Conservation (phyloP, 768 basidiomycete genomes). For the Phaffia australis region DNA sequence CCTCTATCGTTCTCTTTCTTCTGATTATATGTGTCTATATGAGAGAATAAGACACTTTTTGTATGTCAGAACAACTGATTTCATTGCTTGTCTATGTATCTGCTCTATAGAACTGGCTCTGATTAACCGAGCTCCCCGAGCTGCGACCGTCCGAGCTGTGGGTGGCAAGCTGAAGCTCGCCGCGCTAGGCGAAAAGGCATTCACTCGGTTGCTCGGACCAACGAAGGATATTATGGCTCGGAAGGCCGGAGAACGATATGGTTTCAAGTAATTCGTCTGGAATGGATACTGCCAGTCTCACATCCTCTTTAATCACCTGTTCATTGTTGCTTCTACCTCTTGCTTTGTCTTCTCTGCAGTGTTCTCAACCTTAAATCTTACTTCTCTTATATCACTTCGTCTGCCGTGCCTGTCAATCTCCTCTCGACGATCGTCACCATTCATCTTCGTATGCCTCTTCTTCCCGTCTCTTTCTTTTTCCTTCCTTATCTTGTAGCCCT, state of each 20-base stretch:
- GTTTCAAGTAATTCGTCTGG: constrained; percentile 6
- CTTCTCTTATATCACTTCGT: too few relatives aligned
- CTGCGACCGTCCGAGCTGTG: constrained; percentile 83
- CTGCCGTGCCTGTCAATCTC: not conserved
- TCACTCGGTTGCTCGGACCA: constrained; percentile 85
- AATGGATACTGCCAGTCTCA: too few relatives aligned
- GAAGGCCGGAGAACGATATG: constrained; percentile 26
- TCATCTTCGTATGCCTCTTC: not conserved
- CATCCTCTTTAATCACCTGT: too few relatives aligned
- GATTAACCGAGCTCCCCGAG: constrained; percentile 75
- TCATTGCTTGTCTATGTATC: not conserved
- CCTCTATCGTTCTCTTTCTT: constrained; percentile 6
- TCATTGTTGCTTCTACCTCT: too few relatives aligned
- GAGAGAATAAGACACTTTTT: too few relatives aligned
- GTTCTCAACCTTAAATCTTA: too few relatives aligned
- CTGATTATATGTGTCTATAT: not conserved
- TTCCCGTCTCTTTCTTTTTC: not conserved
- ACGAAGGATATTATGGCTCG: constrained; percentile 50
- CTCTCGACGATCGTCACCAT: not conserved
- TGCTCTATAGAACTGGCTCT: constrained; percentile 66
- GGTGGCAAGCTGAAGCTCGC: constrained; percentile 71
- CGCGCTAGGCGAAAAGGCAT: constrained; percentile 81
- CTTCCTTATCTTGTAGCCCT: not conserved
- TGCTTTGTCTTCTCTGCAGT: too few relatives aligned
- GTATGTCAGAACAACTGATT: not conserved